Evolutionary conservation across 2,329 filamentous ascomycete genomes (phyloP), one percentile per base, ranked within the genome.

Genomic region (Kalmusia sp.): DNA sequence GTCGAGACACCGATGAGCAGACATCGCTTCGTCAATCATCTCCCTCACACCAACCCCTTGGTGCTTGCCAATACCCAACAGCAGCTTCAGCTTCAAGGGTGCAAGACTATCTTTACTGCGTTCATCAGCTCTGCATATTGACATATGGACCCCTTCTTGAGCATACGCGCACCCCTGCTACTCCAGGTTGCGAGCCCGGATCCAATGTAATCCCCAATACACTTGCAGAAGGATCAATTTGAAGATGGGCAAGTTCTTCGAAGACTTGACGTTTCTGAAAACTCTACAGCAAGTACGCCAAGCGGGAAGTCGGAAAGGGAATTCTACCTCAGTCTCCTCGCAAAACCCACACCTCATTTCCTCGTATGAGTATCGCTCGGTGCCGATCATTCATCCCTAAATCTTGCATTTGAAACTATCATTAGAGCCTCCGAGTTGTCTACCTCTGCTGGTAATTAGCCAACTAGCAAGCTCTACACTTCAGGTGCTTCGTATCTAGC

Each of bases 231-330:
- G n/a, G n/a, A n/a, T n/a, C n/a, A n/a, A n/a, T n/a, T n/a, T n/a
- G n/a, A n/a, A n/a, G n/a, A n/a, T n/a, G n/a, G n/a, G n/a, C n/a
- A n/a, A n/a, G n/a, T n/a, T n/a, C n/a, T n/a, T n/a, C n/a, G n/a
- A n/a, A n/a, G 24, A 44, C 41, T 31, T 44, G 41, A 33, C 40
- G 19, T 33, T 24, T 44, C 41, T 44, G 34, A 22, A 33, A 44
- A 30, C 14, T 44, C 15, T 19, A 15, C 9, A 4, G 12, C 28
- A 24, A 44, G 9, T 11, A 14, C 28, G 28, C 41, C 34, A 44
- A 22, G 3, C 6, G 1, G 22, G 3, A 30, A 9, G 7, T 12
- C 17, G 2, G 28, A n/a, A 44, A 33, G 3, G 11, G 14, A 17
- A 24, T 14, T 14, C 17, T n/a, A 3, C 8, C 40, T 14, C 9